Conservation (phyloP, 2,329 filamentous ascomycete genomes). For the Fusarium palustre region DNA sequence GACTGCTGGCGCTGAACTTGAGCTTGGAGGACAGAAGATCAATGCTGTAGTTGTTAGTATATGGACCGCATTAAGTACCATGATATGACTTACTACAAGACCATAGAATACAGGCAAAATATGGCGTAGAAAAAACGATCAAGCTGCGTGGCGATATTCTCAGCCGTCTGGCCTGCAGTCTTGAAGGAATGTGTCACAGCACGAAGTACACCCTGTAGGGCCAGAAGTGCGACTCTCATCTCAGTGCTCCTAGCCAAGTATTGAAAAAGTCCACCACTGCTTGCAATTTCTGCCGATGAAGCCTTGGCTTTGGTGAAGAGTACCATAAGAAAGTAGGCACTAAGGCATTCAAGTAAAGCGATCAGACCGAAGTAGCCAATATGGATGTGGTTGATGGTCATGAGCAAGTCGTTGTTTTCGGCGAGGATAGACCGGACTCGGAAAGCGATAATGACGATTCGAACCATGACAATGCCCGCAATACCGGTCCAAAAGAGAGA, state of each 20-base stretch:
- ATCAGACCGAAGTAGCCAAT: conserved; percentile 56
- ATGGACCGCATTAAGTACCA: accelerated
- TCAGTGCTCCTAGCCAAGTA: conserved; percentile 55
- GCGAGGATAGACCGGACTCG: conserved; percentile 49
- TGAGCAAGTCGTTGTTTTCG: conserved; percentile 39
- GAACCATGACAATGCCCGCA: conserved; percentile 61
- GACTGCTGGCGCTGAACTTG: conserved; percentile 29
- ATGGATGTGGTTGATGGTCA: conserved; percentile 54
- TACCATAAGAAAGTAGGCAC: conserved; percentile 53
- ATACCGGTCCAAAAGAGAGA: conserved; percentile 68
- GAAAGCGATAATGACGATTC: conserved; percentile 53
- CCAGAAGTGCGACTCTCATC: conserved; percentile 52
- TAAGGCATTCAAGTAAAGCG: conserved; percentile 54
- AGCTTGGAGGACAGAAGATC: conserved; percentile 52
- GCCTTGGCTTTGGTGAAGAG: conserved; percentile 50
- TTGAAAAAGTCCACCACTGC: conserved; percentile 52
- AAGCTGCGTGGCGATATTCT: conserved; percentile 52
- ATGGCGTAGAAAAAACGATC: conserved; percentile 56
- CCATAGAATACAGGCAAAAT: conserved; percentile 55
- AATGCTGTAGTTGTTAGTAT: conserved; percentile 34
- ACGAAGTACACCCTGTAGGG: conserved; percentile 52
- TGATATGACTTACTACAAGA: conserved; percentile 51
- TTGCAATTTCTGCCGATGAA: conserved; percentile 38
- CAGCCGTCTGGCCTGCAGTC: conserved; percentile 51
- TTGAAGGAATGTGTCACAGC: conserved; percentile 56